Evolutionary conservation across 345 rosid species (phyloP).

Genomic region (Reutealis trisperma): DNA sequence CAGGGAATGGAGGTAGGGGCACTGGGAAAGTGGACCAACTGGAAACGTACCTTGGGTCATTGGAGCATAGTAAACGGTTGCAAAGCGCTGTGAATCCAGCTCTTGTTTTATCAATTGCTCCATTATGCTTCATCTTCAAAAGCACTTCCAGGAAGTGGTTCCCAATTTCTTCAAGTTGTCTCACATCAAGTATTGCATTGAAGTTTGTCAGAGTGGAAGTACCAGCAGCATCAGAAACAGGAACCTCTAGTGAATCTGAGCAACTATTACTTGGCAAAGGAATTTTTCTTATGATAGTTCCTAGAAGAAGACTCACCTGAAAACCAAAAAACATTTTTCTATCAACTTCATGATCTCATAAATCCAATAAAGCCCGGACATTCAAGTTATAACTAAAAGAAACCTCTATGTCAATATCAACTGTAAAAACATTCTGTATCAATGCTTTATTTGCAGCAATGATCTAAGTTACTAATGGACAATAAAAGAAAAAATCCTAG

Average conservation of each 20-base stretch:
- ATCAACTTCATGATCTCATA: background rate
- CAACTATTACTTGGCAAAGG: constrained; percentile 65
- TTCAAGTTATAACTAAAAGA: constrained; percentile 1
- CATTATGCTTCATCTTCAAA: constrained; percentile 94
- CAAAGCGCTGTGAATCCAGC: constrained; percentile 97
- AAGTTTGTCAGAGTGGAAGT: constrained; percentile 26
- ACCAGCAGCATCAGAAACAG: constrained; percentile 35
- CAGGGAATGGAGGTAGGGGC: background rate
- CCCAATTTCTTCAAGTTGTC: constrained; percentile 85
- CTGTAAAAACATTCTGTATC: background rate
- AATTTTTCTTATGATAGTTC: constrained; percentile 83
- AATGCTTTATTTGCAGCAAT: constrained; percentile 5
- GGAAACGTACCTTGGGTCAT: constrained; percentile 65
- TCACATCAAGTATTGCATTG: constrained; percentile 64
- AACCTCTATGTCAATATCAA: background rate
- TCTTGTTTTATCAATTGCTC: constrained; percentile 98
- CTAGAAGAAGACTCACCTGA: constrained; percentile 95
- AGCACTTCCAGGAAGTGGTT: constrained; percentile 95
- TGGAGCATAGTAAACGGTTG: constrained; percentile 92
- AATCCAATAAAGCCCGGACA: background rate
- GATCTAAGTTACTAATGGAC: background rate
- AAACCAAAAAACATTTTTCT: constrained; percentile 21
- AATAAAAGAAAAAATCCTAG: background rate
- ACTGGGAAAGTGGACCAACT: background rate
- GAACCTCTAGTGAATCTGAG: constrained; percentile 38